Evolutionary conservation across 176 grass and related monocot genomes (phyloP), one percentile per base, ranked within the genome.

Genomic region (Cenchrus americanus): DNA sequence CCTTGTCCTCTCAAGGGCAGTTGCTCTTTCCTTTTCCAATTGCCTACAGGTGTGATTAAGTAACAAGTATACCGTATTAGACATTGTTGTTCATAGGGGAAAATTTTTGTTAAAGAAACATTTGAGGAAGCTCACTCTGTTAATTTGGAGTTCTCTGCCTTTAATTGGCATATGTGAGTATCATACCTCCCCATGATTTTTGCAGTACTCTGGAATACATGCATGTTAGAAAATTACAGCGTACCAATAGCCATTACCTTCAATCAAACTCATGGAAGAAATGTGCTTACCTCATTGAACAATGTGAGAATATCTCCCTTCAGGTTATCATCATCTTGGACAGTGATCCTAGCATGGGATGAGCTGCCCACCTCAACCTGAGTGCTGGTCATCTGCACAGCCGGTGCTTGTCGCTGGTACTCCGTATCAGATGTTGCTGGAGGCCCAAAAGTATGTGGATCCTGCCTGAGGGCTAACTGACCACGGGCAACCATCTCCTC

Each of bases 241-340:
- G 3, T 4, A 55, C 9, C 15, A 37, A 55, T 37, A 54, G 8
- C 92, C 53, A 21, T 34, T 37, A 7, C 27, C 21, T 64, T 75
- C 72, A 54, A n/a, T 40, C 19, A 55, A 75, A 75, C 69, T 51
- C 15, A 6, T 48, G 43, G 50, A 51, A 72, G 47, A 72, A 72
- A 51, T 72, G 46, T 72, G 69, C 17, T 48, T 72, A 72, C 69
- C 69, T 72, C 69, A 72, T 30, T 72, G 23, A 72, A 17, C 13
- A 50, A 26, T 72, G 69, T 8, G 14, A 51, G 22, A 50, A 72
- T 15, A 27, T 72, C 14, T 51, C 23, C 69, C 23, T 7, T 72
- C 6, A 72, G 8, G 69, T 51, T 51, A 49, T 71, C 44, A 71
- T 72, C 69, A 50, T 72, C 47, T 7, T 72, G 69, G 69, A 30